Evolutionary conservation across 768 basidiomycete species (phyloP).

Genomic region (Phaeotremella skinneri): DNA sequence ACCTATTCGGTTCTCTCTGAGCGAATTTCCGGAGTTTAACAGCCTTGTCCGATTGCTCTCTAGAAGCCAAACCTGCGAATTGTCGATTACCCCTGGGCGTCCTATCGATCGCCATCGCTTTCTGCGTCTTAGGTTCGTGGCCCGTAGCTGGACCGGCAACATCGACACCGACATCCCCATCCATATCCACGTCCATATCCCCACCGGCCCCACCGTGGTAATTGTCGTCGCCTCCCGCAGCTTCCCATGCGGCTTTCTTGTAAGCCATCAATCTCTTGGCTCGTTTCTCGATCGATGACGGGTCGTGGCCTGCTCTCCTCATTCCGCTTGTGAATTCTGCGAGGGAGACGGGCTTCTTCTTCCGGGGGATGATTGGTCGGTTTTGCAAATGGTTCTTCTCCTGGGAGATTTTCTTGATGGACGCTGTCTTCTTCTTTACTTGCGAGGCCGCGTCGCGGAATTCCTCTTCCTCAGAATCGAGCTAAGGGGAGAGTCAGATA

Average conservation of each 20-base stretch:
- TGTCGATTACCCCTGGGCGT: conserved; percentile 70
- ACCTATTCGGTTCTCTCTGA: conserved; percentile 80
- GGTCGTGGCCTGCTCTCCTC: conserved; percentile 85
- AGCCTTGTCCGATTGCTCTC: conserved; percentile 75
- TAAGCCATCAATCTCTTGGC: conserved; percentile 65
- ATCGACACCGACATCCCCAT: conserved; percentile 27
- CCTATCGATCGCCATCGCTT: conserved; percentile 53
- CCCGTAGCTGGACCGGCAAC: background rate
- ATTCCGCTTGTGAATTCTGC: conserved; percentile 74
- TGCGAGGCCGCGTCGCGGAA: conserved; percentile 63
- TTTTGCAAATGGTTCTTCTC: conserved; percentile 87
- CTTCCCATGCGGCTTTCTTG: conserved; percentile 60
- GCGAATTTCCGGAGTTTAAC: conserved; percentile 78
- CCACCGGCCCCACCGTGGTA: conserved; percentile 53
- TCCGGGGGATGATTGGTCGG: conserved; percentile 68
- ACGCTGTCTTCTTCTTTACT: conserved; percentile 61
- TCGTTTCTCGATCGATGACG: conserved; percentile 82
- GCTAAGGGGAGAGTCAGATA: conserved; percentile 22
- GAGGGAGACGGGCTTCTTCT: conserved; percentile 65
- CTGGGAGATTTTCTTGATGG: conserved; percentile 63
- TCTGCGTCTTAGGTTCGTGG: conserved; percentile 56
- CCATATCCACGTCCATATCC: conserved; percentile 61
- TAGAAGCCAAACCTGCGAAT: conserved; percentile 74
- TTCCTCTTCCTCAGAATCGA: conserved; percentile 65
- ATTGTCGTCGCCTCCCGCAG: conserved; percentile 62